These are phyloP conservation scores for Corniculantispora saksenae DNA, from an alignment of 2,329 filamentous ascomycete species.

Conservation along the genomic window DNA sequence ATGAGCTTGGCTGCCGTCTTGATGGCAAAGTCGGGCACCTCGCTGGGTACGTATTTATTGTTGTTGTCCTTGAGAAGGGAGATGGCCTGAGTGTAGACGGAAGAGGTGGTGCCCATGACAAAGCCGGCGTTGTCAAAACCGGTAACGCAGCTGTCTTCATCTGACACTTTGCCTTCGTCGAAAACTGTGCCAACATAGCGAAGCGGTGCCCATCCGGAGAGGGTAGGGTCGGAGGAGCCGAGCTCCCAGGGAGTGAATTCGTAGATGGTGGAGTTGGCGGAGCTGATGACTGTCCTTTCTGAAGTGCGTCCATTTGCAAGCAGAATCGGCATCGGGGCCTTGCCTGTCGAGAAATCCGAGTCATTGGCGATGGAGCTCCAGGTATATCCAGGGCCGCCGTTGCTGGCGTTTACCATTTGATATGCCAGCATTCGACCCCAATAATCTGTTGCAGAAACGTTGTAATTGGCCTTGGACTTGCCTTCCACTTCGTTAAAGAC, in stretches of 20 bases:
- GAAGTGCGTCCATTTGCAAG: conserved; percentile 69
- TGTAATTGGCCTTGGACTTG: conserved; percentile 64
- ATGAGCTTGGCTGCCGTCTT: conserved; percentile 55
- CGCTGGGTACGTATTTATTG: conserved; percentile 28
- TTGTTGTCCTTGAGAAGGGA: conserved; percentile 53
- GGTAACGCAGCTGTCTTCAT: conserved; percentile 62
- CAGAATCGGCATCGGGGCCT: conserved; percentile 72
- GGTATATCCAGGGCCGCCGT: conserved; percentile 73
- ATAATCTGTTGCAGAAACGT: conserved; percentile 73
- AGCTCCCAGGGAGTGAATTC: conserved; percentile 82
- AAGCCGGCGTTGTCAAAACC: conserved; percentile 84
- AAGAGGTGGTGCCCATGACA: conserved; percentile 82
- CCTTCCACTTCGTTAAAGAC: conserved; percentile 57
- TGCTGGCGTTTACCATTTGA: conserved; percentile 71
- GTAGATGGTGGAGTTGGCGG: conserved; percentile 70
- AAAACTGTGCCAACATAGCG: conserved; percentile 75
- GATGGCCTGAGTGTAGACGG: conserved; percentile 80
- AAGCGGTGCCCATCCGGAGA: conserved; percentile 70
- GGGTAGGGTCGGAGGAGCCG: conserved; percentile 72
- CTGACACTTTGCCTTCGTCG: conserved; percentile 58
- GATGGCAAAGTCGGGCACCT: conserved; percentile 51
- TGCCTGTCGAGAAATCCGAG: conserved; percentile 60
- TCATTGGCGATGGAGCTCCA: conserved; percentile 66
- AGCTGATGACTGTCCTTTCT: conserved; percentile 54
- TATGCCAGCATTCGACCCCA: conserved; percentile 77